Conservation (phyloP, 2,329 filamentous ascomycete genomes). For the Aschersonia sp. region DNA sequence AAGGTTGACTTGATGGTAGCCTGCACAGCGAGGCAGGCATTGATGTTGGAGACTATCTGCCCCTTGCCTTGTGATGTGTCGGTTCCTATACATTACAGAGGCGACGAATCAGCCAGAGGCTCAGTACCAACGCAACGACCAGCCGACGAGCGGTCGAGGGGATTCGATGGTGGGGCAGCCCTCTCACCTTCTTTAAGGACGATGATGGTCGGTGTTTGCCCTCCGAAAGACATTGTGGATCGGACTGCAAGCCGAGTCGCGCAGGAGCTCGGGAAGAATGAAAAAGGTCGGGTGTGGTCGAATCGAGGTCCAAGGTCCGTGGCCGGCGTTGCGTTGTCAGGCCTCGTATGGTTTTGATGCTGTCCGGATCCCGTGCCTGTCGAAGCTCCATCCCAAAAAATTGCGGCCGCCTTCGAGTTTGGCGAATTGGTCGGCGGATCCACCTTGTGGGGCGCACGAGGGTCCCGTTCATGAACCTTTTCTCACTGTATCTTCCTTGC, state of each 20-base stretch:
- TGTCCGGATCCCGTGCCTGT: background rate
- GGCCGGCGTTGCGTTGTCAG: no score
- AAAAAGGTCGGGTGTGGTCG: constrained; percentile 1
- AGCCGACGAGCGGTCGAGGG: constrained; percentile 5
- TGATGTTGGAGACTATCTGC: constrained; percentile 95
- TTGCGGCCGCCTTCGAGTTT: background rate
- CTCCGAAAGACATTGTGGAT: constrained; percentile 77
- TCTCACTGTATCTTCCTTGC: background rate
- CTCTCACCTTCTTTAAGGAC: constrained; percentile 85
- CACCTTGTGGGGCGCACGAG: background rate
- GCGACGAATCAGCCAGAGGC: background rate
- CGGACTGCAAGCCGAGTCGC: constrained; percentile 3
- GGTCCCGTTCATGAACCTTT: background rate
- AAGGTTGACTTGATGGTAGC: constrained; percentile 90
- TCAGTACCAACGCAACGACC: constrained; percentile 1
- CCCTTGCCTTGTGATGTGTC: constrained; percentile 95
- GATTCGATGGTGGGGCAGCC: constrained; percentile 25
- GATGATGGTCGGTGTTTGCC: constrained; percentile 94
- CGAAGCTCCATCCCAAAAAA: background rate
- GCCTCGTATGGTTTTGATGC: no score
- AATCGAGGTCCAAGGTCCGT: background rate
- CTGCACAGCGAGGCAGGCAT: constrained; percentile 92
- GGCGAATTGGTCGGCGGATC: background rate
- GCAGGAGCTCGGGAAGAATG: constrained; percentile 5
- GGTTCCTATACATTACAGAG: constrained; percentile 48